Evolutionary conservation across 257 asterid genomes (phyloP).

Genomic region (Coffea canephora): DNA sequence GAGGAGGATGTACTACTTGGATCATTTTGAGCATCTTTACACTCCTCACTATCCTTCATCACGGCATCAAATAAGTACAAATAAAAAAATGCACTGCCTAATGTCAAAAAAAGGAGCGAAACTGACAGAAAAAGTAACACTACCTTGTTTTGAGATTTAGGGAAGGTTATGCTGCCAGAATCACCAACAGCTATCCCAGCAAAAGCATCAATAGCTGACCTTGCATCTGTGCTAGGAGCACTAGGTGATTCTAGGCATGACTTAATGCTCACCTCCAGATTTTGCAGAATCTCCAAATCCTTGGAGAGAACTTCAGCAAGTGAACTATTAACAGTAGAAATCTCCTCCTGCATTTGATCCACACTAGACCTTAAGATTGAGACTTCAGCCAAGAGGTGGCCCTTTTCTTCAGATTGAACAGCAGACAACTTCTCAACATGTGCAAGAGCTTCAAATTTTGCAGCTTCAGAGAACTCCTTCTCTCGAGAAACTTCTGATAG

Average conservation of each 20-base stretch:
- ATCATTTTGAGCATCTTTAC: background rate
- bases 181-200: constrained; percentile 10
- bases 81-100: background rate
- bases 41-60: background rate
- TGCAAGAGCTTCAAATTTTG: constrained; percentile 64
- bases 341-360: constrained; percentile 54
- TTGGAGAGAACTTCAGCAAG: constrained; percentile 64
- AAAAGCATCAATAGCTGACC: constrained; percentile 30
- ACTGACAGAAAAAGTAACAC: background rate
- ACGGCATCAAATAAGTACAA: background rate
- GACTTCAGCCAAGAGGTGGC: constrained; percentile 58
- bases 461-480: constrained; percentile 57
- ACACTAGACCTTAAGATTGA: constrained; percentile 45
- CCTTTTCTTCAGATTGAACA: constrained; percentile 63
- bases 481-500: constrained; percentile 65
- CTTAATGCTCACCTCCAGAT: constrained; percentile 46
- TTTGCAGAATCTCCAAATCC: constrained; percentile 59
- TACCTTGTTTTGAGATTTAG: constrained; percentile 60
- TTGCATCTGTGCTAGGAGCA: constrained; percentile 32
- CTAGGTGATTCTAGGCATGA: constrained; percentile 42
- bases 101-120: background rate
- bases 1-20: background rate
- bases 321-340: constrained; percentile 47
- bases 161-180: constrained; percentile 6
- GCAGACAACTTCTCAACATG: constrained; percentile 58